These are phyloP conservation scores for Ascochyta koolunga DNA, from an alignment of 2,329 filamentous ascomycete genomes.

Conservation along the genomic window DNA sequence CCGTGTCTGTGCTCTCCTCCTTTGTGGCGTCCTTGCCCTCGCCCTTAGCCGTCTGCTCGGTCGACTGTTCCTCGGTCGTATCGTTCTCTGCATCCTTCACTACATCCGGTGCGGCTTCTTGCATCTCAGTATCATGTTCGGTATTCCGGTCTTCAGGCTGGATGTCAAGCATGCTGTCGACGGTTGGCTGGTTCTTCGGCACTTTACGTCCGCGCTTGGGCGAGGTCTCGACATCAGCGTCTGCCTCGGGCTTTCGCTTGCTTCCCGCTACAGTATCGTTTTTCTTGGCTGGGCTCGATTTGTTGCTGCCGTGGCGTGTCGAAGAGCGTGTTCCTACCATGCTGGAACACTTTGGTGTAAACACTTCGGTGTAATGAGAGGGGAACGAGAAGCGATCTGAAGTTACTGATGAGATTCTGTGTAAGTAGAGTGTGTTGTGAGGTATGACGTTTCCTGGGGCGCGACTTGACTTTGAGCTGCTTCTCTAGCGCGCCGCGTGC, in stretches of 20 bases:
- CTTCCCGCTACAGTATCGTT: conserved; percentile 43
- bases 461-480: conserved; percentile 12
- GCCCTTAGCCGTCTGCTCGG: conserved; percentile 24
- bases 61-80: not conserved
- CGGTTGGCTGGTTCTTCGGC: conserved; percentile 57
- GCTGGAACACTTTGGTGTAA: not conserved
- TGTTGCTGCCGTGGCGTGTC: conserved; percentile 22
- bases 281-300: conserved; percentile 30
- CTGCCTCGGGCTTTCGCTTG: conserved; percentile 50
- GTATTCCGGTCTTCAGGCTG: conserved; percentile 27
- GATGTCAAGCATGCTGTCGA: conserved; percentile 59
- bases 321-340: conserved; percentile 43
- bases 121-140: conserved; percentile 34
- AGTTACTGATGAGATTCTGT: not conserved
- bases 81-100: conserved; percentile 12
- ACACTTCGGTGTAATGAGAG: not conserved
- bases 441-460: not conserved
- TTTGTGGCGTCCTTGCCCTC: not conserved
- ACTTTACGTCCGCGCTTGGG: conserved; percentile 53
- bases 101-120: conserved; percentile 2
- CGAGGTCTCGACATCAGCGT: conserved; percentile 37
- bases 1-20: not conserved
- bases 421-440: not conserved
- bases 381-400: not conserved
- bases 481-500: conserved; percentile 9